These are phyloP conservation scores for Myrmaecium sp. DNA, from an alignment of 2,329 filamentous ascomycete genomes.

Conservation along the genomic window DNA sequence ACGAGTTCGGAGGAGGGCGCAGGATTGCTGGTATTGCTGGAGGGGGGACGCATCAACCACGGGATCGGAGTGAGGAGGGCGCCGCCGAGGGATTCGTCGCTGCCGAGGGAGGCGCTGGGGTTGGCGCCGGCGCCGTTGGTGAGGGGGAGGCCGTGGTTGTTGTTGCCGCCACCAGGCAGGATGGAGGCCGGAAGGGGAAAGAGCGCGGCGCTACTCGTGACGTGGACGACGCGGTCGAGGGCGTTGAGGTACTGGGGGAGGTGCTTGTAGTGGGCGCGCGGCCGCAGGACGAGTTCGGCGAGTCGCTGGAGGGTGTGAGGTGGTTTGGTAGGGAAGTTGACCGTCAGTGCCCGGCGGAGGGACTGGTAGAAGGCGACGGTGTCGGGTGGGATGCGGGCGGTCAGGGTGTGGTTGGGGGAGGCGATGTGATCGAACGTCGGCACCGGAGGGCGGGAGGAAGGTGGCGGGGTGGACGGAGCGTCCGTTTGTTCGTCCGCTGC, in stretches of 20 bases:
- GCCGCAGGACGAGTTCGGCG: conserved; percentile 65
- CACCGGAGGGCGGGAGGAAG: conserved; percentile 21
- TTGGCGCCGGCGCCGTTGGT: conserved; percentile 45
- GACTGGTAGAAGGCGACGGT: conserved; percentile 16
- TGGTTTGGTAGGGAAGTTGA: conserved; percentile 55
- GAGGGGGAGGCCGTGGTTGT: conserved; percentile 31
- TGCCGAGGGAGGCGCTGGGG: conserved; percentile 39
- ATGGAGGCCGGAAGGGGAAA: conserved; percentile 67
- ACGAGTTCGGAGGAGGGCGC: conserved; percentile 45
- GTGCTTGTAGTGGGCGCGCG: conserved; percentile 62
- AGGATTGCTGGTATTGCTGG: conserved; percentile 20
- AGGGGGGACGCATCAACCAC: conserved; percentile 42
- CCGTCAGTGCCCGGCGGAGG: conserved; percentile 36
- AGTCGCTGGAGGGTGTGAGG: conserved; percentile 89
- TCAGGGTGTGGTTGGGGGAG: background rate
- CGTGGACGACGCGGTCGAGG: conserved; percentile 75
- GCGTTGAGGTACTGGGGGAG: conserved; percentile 78
- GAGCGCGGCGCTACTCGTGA: conserved; percentile 62
- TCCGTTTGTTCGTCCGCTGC: conserved; percentile 9
- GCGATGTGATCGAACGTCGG: conserved; percentile 18
- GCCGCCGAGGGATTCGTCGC: conserved; percentile 77
- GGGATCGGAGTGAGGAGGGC: conserved; percentile 87
- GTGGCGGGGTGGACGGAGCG: conserved; percentile 19
- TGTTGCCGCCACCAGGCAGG: conserved; percentile 23
- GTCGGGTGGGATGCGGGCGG: conserved; percentile 13